A percentile compares a stretch with the other conserved stretches of the same genome.
phyloP scores from a whole-genome alignment of 805 yeast species.

The Ogataea trehalophila region DNA sequence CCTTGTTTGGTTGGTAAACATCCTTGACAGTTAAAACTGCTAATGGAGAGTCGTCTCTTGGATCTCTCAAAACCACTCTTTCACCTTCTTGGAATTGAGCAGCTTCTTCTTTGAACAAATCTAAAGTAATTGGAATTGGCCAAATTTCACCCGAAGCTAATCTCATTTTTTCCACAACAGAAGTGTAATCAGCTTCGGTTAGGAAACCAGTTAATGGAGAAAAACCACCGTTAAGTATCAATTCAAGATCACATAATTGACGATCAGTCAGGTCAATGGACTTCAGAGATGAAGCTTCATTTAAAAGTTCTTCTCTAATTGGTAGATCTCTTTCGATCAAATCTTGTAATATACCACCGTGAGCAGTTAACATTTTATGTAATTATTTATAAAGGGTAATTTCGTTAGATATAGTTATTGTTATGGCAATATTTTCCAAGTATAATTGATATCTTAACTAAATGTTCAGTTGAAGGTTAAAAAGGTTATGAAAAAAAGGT shows the following conservation, averaged over 20 bases:
- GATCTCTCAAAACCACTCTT: conserved; percentile 71
- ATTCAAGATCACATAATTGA: conserved; percentile 89
- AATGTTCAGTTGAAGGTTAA: too few species aligned
- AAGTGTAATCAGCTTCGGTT: conserved; percentile 59
- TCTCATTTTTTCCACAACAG: conserved; percentile 66
- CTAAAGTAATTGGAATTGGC: conserved; percentile 91
- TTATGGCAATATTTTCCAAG: too few species aligned
- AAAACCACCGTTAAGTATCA: conserved; percentile 90
- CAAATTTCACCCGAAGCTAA: conserved; percentile 74
- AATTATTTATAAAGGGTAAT: too few species aligned
- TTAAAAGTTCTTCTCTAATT: conserved; percentile 48
- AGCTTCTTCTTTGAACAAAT: conserved; percentile 49
- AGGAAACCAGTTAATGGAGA: conserved; percentile 75
- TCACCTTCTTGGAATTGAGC: conserved; percentile 50
- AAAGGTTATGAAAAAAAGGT: too few species aligned
- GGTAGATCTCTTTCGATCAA: conserved; percentile 75
- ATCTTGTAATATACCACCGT: conserved; percentile 89
- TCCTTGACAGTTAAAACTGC: conserved; percentile 81
- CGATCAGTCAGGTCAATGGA: conserved; percentile 67
- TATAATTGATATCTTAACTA: too few species aligned
- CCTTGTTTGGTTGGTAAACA: conserved; percentile 77
- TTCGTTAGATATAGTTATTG: too few species aligned
- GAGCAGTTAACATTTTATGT: conserved; percentile 65
- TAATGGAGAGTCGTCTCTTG: conserved; percentile 70
- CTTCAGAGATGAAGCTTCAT: conserved; percentile 50